A percentile compares a stretch with the other conserved stretches of the same genome.
These are phyloP conservation scores for Phylloporus scabripes DNA, from an alignment of 768 basidiomycete species.

Conservation along the genomic window DNA sequence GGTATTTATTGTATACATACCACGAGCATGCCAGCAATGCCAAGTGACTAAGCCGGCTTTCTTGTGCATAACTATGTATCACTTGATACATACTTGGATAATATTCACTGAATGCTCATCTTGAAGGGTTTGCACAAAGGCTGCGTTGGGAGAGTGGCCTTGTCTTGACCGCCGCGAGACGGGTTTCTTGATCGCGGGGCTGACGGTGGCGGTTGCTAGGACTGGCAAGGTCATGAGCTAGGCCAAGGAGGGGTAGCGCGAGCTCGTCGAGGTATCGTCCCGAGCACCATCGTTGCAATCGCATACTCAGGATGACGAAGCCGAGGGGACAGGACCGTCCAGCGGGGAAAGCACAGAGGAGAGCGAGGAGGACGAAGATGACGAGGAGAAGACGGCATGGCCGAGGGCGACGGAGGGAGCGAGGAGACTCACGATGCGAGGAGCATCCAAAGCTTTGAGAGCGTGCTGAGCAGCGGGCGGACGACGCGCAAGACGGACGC, in stretches of 20 bases:
- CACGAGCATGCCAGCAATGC: too few relatives aligned
- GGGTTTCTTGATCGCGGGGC: constrained; percentile 76
- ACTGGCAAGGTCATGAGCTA: constrained; percentile 29
- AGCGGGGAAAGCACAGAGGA: too few relatives aligned
- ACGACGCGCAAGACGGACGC: constrained; percentile 13
- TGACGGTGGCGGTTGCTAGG: constrained; percentile 42
- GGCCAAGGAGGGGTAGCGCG: constrained; percentile 35
- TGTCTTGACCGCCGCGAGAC: constrained; percentile 71
- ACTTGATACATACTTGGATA: too few relatives aligned
- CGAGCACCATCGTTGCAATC: constrained; percentile 39
- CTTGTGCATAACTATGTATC: too few relatives aligned
- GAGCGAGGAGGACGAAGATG: constrained; percentile 23
- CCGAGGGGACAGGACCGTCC: too few relatives aligned
- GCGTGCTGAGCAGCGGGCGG: constrained; percentile 55
- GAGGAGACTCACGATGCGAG: constrained; percentile 47
- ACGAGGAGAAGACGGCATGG: constrained; percentile 20
- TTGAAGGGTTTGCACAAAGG: too few relatives aligned
- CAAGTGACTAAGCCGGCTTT: too few relatives aligned
- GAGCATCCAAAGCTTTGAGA: constrained; percentile 84
- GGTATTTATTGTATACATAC: too few relatives aligned
- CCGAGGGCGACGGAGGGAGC: constrained; percentile 26
- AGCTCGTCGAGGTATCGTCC: constrained; percentile 53
- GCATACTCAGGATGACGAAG: constrained; percentile 3
- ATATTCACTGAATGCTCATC: too few relatives aligned
- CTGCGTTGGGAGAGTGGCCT: too few relatives aligned